phyloP scores from a whole-genome alignment of 2,329 filamentous ascomycete genomes.

The Intubia oerlemansii region DNA sequence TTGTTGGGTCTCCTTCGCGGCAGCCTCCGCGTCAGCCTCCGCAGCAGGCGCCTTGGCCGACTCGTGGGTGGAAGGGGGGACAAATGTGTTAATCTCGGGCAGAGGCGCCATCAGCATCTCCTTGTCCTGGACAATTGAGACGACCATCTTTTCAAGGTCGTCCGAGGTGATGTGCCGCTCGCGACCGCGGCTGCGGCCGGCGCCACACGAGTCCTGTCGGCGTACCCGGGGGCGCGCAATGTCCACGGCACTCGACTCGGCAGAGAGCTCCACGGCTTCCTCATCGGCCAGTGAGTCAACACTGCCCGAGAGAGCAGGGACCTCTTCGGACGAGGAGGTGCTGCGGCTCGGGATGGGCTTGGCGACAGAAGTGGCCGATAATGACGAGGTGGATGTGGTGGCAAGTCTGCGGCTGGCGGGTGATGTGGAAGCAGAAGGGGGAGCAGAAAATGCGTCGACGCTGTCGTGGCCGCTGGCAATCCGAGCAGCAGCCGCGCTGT shows the following conservation, averaged over 20 bases:
- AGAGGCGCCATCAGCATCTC: conserved; percentile 38
- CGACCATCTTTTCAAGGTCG: conserved; percentile 84
- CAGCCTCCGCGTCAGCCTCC: neutral
- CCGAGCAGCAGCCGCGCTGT: conserved; percentile 16
- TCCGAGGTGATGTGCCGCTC: conserved; percentile 85
- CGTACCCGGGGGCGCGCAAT: conserved; percentile 45
- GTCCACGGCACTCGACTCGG: conserved; percentile 32
- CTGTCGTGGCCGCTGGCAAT: too few relatives aligned
- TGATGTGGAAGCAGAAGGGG: too few relatives aligned
- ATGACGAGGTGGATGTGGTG: too few relatives aligned
- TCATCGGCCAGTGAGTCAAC: conserved; percentile 56
- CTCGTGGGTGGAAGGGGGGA: neutral
- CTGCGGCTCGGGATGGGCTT: conserved; percentile 20
- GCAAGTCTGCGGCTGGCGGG: too few relatives aligned
- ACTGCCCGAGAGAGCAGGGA: conserved; percentile 57
- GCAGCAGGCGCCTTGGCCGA: neutral
- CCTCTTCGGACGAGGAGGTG: conserved; percentile 21
- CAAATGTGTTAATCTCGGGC: conserved; percentile 14
- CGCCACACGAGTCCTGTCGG: conserved; percentile 48
- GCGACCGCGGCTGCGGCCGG: conserved; percentile 48
- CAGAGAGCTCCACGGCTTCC: conserved; percentile 36
- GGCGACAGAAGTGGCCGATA: too few relatives aligned
- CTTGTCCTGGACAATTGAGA: conserved; percentile 79
- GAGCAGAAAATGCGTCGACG: too few relatives aligned
- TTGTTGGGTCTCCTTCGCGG: too few relatives aligned